These are phyloP conservation scores for Petunia secreta DNA, from an alignment of 257 asterid genomes.

Conservation along the genomic window DNA sequence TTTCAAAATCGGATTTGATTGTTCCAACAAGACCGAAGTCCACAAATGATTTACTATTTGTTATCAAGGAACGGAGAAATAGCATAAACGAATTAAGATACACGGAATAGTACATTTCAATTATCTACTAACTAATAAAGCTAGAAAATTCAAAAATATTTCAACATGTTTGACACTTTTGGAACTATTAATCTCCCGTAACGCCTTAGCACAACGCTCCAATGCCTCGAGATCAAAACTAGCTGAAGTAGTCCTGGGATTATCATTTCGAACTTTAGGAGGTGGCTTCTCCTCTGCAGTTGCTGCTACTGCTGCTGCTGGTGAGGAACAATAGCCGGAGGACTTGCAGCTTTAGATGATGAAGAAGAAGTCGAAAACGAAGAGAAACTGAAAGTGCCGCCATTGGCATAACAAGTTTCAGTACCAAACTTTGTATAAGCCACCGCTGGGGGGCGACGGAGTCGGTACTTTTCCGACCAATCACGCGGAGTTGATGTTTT, in stretches of 20 bases:
- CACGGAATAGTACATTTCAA: not conserved
- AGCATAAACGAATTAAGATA: not conserved
- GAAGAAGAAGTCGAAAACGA: constrained; percentile 54
- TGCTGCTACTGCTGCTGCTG: constrained; percentile 19
- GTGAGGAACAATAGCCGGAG: constrained; percentile 40
- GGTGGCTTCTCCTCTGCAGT: constrained; percentile 41
- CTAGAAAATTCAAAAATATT: not conserved
- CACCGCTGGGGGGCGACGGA: constrained; percentile 38
- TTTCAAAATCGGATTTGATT: too few relatives aligned
- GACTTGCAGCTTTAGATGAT: constrained; percentile 29
- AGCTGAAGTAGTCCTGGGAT: constrained; percentile 79
- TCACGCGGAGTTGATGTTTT: too few relatives aligned
- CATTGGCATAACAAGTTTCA: constrained; percentile 53
- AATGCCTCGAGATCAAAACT: constrained; percentile 89
- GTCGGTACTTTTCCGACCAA: too few relatives aligned
- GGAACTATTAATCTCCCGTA: constrained; percentile 52
- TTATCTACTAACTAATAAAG: not conserved
- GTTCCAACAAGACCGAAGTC: too few relatives aligned
- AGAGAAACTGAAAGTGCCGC: constrained; percentile 56
- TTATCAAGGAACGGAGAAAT: too few relatives aligned
- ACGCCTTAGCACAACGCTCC: constrained; percentile 71
- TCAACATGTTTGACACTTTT: constrained; percentile 63
- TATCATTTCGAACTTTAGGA: constrained; percentile 60
- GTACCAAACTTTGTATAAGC: constrained; percentile 58
- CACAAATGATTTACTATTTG: too few relatives aligned